Percentiles rank a stretch among this genome's conserved stretches.
These are phyloP conservation scores for Cryptosporidium bovis DNA, from an alignment of 169 alveolate species.

Conservation along the genomic window DNA sequence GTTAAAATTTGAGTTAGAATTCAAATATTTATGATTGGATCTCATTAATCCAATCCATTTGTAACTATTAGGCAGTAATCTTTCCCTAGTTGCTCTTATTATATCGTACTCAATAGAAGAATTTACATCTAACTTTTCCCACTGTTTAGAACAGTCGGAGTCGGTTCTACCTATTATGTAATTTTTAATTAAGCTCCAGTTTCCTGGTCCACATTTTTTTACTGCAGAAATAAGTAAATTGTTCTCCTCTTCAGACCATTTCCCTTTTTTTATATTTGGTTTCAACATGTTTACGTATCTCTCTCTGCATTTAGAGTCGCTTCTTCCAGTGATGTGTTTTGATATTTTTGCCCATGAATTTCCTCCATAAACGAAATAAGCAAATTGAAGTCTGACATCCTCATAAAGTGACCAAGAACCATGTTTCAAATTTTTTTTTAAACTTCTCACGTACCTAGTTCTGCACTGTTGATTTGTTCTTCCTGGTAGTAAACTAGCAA, in stretches of 20 bases:
- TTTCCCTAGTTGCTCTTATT: slow-evolving; percentile 25
- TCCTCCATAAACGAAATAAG: slow-evolving; percentile 75
- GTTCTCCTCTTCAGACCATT: slow-evolving; percentile 58
- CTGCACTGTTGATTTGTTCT: slow-evolving; percentile 86
- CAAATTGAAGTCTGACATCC: slow-evolving; percentile 79
- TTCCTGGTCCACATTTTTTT: slow-evolving; percentile 64
- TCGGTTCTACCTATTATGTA: slow-evolving; percentile 68
- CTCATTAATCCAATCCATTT: slow-evolving; percentile 68
- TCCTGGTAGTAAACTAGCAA: slow-evolving; percentile 84
- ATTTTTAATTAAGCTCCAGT: slow-evolving; percentile 62
- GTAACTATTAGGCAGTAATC: slow-evolving; percentile 45
- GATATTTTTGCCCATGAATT: slow-evolving; percentile 76
- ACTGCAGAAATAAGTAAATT: slow-evolving; percentile 26
- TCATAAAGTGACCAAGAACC: slow-evolving; percentile 77
- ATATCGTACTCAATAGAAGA: slow-evolving; percentile 63
- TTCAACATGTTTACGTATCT: slow-evolving; percentile 69
- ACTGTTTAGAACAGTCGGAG: slow-evolving; percentile 63
- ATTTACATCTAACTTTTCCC: slow-evolving; percentile 59
- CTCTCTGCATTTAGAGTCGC: slow-evolving; percentile 80
- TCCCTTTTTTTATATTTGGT: slow-evolving; percentile 57
- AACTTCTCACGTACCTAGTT: slow-evolving; percentile 78
- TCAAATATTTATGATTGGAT: slow-evolving; percentile 47
- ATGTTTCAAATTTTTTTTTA: slow-evolving; percentile 71
- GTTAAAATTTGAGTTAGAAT: background rate
- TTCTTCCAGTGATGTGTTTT: slow-evolving; percentile 77